Evolutionary conservation across 345 rosid species (phyloP), one percentile per base, ranked within the genome.

Genomic region (Heritiera littoralis): DNA sequence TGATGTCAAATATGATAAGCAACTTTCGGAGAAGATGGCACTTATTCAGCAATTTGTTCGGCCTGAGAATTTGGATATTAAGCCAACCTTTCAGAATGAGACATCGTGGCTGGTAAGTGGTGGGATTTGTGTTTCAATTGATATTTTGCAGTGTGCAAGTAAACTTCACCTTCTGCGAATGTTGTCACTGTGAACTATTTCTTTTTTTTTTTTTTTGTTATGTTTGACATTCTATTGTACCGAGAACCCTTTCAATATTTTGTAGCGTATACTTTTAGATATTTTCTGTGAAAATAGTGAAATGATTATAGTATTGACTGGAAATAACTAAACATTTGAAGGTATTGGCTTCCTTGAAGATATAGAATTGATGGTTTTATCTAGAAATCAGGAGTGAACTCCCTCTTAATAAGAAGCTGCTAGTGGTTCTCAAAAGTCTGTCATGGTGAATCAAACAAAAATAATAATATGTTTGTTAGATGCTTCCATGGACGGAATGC

Each of bases 41-140:
- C 81, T 96, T 84, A 79, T 96, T 89, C 99, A 92, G 81, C 98
- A 94, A 56, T 96, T 96, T 66, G 77, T 96, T 85, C 88, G 84
- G 65, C 99, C 98, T 38, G 93, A 96, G 78, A 84, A 90, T 82
- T 85, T 96, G 86, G 99, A 96, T 87, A 91, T 94, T 70, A 89
- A 86, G 85, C 88, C 97, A 45, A 74, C 84, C 78, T 92, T 92
- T 88, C 98, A 89, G 82, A 96, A 94, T 75, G 97, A 96, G 86
- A 83, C 97, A 13, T 96, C 99, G 23, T 92, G 96, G 97, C 95
- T 96, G 92, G 99, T 96, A 89, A 82, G 87, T 68, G 41, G 35
- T 64, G 69, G 45, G 54, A 51, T 30, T 73, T 17, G 45, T 80
- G 59, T 68, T 66, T 77, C 40, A 60, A 74, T 10, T 45, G 49